Conservation (phyloP, 257 asterid genomes). For the Striga asiatica region DNA sequence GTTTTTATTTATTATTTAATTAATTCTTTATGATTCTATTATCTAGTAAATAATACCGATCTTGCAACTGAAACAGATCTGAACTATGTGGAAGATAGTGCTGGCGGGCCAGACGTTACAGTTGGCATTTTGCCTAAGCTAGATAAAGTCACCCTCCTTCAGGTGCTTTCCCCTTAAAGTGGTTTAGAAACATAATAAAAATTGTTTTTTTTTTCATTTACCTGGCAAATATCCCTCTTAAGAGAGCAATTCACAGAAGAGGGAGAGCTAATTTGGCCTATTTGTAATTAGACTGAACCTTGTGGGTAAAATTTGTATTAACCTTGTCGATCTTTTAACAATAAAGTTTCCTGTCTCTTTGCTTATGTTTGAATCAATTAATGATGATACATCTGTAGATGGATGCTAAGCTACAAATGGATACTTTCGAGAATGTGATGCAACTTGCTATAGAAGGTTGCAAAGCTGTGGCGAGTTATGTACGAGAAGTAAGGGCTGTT, state of each 20-base stretch:
- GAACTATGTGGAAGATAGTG: slow-evolving; percentile 87
- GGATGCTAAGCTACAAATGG: slow-evolving; percentile 86
- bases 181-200: no score
- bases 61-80: slow-evolving; percentile 44
- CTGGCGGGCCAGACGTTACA: slow-evolving; percentile 98
- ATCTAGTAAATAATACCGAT: not conserved
- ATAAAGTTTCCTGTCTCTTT: no score
- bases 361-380: not conserved
- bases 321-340: no score
- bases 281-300: not conserved
- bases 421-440: slow-evolving; percentile 79
- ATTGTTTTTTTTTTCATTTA: no score
- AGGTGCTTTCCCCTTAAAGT: slow-evolving; percentile 37
- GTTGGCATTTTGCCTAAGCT: slow-evolving; percentile 83
- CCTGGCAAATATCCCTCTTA: no score
- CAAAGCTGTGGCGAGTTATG: slow-evolving; percentile 73
- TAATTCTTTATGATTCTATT: not conserved
- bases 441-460: slow-evolving; percentile 89
- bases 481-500: slow-evolving; percentile 70
- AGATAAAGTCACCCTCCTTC: slow-evolving; percentile 91
- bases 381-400: slow-evolving; percentile 31
- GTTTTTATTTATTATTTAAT: not conserved
- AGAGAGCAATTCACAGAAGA: no score
- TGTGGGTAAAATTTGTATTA: not conserved
- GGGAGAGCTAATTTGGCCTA: no score